Evolutionary conservation across 2,329 filamentous ascomycete species (phyloP), one percentile per base, ranked within the genome.

Genomic region (Alternaria triticimaculans): DNA sequence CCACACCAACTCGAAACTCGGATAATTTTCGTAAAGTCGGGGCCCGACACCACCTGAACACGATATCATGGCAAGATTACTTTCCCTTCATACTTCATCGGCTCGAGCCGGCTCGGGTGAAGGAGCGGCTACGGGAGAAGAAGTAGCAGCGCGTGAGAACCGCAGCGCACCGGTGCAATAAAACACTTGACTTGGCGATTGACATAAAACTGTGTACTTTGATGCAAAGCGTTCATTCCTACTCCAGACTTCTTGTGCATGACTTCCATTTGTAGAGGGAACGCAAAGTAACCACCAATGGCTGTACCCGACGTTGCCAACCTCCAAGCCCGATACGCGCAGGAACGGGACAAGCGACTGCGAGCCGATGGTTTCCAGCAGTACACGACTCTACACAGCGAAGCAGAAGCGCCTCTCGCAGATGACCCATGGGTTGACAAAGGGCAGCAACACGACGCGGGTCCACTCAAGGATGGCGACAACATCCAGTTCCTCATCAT

Each of bases 401-500:
- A 61, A 58, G 15, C 20, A 26, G 45, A 61, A 12, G 51, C 33
- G 8, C 53, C 37, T 14, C 37, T 61, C 33, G 25, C 53, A 15
- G 18, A 61, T 21, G 59, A 61, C 20, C 45, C 53, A 18, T 58
- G 53, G 59, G 26, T 58, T 50, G 15, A 21, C 21, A 21, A 46
- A 21, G 58, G n/a, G 37, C 30, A 60, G 33, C 59, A 51, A 33
- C 25, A 51, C 20, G 45, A 46, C 30, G 18, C 37, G 9, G 46
- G 37, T 20, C 59, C 26, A 20, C 59, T 62, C 37, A 62, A 53
- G 54, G 54, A 62, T 21, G 46, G 26, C 9, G 54, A 51, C 23
- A 51, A 58, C 45, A 58, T 62, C 12, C 53, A 62, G 30, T 50
- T 62, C n/a, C 37, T 53, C 18, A 58, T 58, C 45, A 62, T 62